Evolutionary conservation across 768 basidiomycete genomes (phyloP), one percentile per base, ranked within the genome.

Genomic region (Tephrocybe rancida): DNA sequence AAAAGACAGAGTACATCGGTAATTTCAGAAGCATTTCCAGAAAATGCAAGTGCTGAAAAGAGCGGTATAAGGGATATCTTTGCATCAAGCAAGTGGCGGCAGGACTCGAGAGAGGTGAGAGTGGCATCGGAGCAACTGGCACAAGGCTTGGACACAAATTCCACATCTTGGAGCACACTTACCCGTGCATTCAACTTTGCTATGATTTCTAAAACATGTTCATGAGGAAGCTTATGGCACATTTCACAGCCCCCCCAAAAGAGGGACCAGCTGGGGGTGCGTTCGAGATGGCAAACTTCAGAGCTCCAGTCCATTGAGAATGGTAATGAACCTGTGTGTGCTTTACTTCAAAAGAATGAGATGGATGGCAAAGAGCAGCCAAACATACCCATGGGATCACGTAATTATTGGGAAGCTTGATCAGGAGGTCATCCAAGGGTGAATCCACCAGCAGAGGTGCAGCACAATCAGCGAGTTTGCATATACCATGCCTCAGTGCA

Each of bases 391-490:
- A 57, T 6, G 39, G 42, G 2, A 44, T 48, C 14, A 43, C 24
- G 19, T 47, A 48, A 22, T 13, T 3, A 32, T 39, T 29, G 9
- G 50, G 46, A 24, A 57, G 30, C 16, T 6, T 52, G 7, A 9
- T 11, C 8, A 57, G 5, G 5, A 57, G 14, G 11, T 39, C 42
- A 21, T 57, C 56, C 26, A 52, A 22, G 1, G 56, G 44, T 11
- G n/a, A 35, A 44, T 44, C 46, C 8, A 57, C 39, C 11, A 57
- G 27, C 11, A 44, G 22, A n/a, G 47, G 56, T 16, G 47, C 34
- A 34, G 51, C 56, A 3, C 22, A 42, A 44, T n/a, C 18, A 9
- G 29, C 21, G 2, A 57, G 42, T 21, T 37, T 52, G 5, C 30
- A 26, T 5, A 48, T 37, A 1, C n/a, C 22, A 44, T 57, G 47